A percentile compares a stretch with the other conserved stretches of the same genome.
Evolutionary conservation across 2,329 filamentous ascomycete genomes (phyloP).

Genomic region (Tricladium varicosporioides): DNA sequence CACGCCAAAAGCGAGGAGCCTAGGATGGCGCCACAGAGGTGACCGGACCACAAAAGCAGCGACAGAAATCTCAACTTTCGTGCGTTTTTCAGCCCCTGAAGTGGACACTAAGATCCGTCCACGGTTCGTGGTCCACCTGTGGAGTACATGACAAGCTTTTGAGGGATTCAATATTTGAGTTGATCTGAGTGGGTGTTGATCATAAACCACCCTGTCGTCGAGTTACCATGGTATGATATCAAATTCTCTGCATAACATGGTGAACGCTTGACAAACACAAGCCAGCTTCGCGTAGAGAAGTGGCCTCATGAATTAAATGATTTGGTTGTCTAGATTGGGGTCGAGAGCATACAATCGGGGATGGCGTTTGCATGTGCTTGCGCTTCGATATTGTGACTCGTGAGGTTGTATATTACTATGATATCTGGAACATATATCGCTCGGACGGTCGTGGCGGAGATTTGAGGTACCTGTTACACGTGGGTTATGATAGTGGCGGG

Average conservation of each 20-base stretch:
- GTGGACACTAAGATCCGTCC: constrained; percentile 2
- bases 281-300: constrained; percentile 7
- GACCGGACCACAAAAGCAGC: constrained; percentile 7
- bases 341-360: background rate
- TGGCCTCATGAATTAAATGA: constrained; percentile 12
- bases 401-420: background rate
- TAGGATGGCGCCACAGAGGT: constrained; percentile 13
- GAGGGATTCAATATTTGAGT: constrained; percentile 1
- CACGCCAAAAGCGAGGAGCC: constrained; percentile 1
- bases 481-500: background rate
- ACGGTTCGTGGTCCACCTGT: constrained; percentile 3
- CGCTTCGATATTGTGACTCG: constrained; percentile 1
- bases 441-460: background rate
- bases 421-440: background rate
- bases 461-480: background rate
- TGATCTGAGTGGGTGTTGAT: constrained; percentile 1
- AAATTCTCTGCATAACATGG: constrained; percentile 20
- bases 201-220: constrained; percentile 2
- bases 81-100: background rate
- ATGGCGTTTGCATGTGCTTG: background rate
- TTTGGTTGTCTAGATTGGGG: background rate
- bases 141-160: constrained; percentile 8
- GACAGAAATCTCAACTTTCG: constrained; percentile 3
- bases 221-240: constrained; percentile 15
- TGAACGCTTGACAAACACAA: constrained; percentile 12